phyloP scores from a whole-genome alignment of 1,284 basidiomycete genomes.

The Marasmius oreades region DNA sequence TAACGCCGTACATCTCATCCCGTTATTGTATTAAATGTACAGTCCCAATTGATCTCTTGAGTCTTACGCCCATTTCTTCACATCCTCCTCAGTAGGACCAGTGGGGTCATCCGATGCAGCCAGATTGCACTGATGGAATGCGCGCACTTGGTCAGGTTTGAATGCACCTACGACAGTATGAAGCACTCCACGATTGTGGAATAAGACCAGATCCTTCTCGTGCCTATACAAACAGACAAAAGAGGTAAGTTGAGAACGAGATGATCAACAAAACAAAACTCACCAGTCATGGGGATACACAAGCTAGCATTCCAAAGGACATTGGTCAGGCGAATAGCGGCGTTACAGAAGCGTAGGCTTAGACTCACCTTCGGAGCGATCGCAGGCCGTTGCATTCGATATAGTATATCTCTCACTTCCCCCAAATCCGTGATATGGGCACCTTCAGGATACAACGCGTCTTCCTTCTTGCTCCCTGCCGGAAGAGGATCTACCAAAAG shows the following conservation, averaged over 20 bases:
- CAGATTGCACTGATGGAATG: conserved; percentile 82
- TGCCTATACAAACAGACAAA: conserved; percentile 27
- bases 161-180: conserved; percentile 81
- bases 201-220: conserved; percentile 63
- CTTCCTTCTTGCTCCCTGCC: conserved; percentile 40
- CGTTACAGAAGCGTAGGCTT: not conserved
- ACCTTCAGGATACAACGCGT: conserved; percentile 72
- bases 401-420: conserved; percentile 68
- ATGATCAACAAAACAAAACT: conserved; percentile 2
- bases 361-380: conserved; percentile 61
- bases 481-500: conserved; percentile 65
- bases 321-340: not conserved
- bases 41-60: too few species aligned
- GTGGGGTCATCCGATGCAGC: conserved; percentile 69
- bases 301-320: conserved; percentile 30
- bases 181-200: conserved; percentile 74
- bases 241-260: not conserved
- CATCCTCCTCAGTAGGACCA: conserved; percentile 62
- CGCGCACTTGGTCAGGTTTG: conserved; percentile 63
- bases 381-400: conserved; percentile 78
- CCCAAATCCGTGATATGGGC: conserved; percentile 67
- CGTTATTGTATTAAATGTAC: too few species aligned
- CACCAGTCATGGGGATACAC: conserved; percentile 68
- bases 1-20: too few species aligned
- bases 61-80: conserved; percentile 55